Percentiles rank a stretch among this genome's conserved stretches.
phyloP scores from a whole-genome alignment of 148 eudicot species.

The Cornus controversa region DNA sequence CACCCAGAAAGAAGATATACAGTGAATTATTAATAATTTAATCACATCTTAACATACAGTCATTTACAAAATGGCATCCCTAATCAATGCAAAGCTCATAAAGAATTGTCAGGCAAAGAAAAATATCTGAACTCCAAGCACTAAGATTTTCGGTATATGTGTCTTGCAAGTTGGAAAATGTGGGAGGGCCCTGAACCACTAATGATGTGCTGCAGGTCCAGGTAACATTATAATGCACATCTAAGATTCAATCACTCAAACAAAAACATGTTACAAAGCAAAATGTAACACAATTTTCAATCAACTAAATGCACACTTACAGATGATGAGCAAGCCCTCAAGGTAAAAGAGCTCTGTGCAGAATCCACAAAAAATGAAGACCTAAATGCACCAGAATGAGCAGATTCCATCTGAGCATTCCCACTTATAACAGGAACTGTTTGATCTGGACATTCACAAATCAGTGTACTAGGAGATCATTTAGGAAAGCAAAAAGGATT shows the following conservation, averaged over 20 bases:
- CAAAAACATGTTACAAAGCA: not conserved
- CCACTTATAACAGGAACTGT: conserved; percentile 16
- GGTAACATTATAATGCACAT: not conserved
- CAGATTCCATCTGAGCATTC: conserved; percentile 9
- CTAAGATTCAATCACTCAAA: not conserved
- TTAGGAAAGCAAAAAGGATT: not conserved
- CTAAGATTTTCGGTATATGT: not conserved
- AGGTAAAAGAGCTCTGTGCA: conserved; percentile 20
- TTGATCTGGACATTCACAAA: conserved; percentile 38
- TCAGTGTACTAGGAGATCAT: not conserved
- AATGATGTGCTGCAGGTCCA: not conserved
- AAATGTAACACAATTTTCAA: not conserved
- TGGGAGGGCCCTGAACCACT: not conserved
- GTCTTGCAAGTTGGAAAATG: too few relatives aligned
- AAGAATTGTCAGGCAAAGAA: not conserved
- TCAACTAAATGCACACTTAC: conserved; percentile 43
- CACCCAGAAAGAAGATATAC: conserved; percentile 7
- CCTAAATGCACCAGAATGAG: conserved; percentile 10
- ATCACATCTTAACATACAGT: not conserved
- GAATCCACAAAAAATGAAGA: conserved; percentile 5
- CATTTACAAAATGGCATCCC: not conserved
- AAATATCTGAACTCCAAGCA: not conserved
- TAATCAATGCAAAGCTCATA: not conserved
- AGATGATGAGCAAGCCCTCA: conserved; percentile 39
- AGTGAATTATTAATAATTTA: not conserved